Evolutionary conservation across 2,329 filamentous ascomycete species (phyloP).

Genomic region (Alternaria triticina): DNA sequence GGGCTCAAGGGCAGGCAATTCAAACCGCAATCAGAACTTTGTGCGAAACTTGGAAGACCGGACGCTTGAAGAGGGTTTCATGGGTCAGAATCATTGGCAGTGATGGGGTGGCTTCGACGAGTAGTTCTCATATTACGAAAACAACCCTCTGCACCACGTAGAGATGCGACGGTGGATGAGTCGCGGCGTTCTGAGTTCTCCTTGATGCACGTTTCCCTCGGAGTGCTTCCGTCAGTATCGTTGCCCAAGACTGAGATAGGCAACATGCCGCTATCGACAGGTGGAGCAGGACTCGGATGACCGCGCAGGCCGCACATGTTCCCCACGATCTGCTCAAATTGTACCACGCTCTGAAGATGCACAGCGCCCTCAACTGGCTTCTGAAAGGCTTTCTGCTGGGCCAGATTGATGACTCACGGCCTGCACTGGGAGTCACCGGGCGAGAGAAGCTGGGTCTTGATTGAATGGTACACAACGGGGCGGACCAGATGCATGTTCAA

Average conservation of each 20-base stretch:
- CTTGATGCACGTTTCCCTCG: conserved; percentile 9
- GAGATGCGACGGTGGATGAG: conserved; percentile 5
- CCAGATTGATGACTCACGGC: conserved; percentile 1
- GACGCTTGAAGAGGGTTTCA: conserved; percentile 90
- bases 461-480: neutral
- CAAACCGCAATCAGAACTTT: conserved; percentile 78
- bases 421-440: neutral
- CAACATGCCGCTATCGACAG: conserved; percentile 5
- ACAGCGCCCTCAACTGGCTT: conserved; percentile 9
- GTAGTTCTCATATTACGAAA: conserved; percentile 7
- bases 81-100: conserved; percentile 73
- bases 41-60: conserved; percentile 94
- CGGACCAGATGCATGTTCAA: neutral
- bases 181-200: conserved; percentile 12
- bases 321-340: conserved; percentile 18
- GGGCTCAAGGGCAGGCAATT: conserved; percentile 72
- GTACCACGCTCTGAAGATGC: conserved; percentile 8
- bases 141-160: conserved; percentile 1
- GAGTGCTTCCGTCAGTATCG: conserved; percentile 8
- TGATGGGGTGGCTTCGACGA: conserved; percentile 45
- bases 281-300: conserved; percentile 7
- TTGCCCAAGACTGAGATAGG: conserved; percentile 11
- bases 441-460: neutral
- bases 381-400: neutral
- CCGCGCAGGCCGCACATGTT: conserved; percentile 13